Base-by-base conservation (phyloP, 2,329 filamentous ascomycete species). In the Eutypa lata region DNA sequence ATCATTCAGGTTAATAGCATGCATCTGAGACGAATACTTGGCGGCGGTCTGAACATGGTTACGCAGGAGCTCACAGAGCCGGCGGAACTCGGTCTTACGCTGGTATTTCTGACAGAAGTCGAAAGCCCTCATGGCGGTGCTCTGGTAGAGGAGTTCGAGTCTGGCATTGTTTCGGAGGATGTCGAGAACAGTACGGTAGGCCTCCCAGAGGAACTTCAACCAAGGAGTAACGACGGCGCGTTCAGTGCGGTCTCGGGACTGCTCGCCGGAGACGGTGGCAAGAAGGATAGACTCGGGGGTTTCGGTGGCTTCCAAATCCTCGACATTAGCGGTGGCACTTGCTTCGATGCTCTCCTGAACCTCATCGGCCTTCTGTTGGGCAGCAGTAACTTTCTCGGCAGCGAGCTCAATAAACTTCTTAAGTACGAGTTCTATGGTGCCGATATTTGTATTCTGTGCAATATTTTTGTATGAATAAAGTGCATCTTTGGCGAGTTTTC, bases 391-490 rank as follows among this genome's bases (percentile, higher is more conserved):
- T 80, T 97, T 99, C 64, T 90, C 84, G 72, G 96, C 93, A 64
- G 94, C 93, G 61, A 97, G 83, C 75, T 97, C 91, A 76, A 99
- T 97, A 76, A 99, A 99, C 73, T 89, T 92, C 77, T 96, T 96
- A 66, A 99, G 84, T 61, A 99, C 94, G 64, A 96, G 80, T 87
- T 97, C 94, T 72, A 99, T 99, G 57, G 94, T 99, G 65, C 86
- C 91, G 62, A 99, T 91, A 71, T 97, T 97, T 65, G 93, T 96
- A 78, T 99, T 99, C 75, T 99, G 94, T 52, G 92, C 93, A 63
- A 97, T 97, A 75, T 99, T 99, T 83, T 99, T 99, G 84, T 99
- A 99, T 74, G 97, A 94, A 74, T 97, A 99, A 47, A 99, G 83
- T 57, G 94, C 94, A 78, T 99, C 94, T 82, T 99, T 99, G 73